Evolutionary conservation across 257 asterid species (phyloP), one percentile per base, ranked within the genome.

Genomic region (Leptodermis oblonga): DNA sequence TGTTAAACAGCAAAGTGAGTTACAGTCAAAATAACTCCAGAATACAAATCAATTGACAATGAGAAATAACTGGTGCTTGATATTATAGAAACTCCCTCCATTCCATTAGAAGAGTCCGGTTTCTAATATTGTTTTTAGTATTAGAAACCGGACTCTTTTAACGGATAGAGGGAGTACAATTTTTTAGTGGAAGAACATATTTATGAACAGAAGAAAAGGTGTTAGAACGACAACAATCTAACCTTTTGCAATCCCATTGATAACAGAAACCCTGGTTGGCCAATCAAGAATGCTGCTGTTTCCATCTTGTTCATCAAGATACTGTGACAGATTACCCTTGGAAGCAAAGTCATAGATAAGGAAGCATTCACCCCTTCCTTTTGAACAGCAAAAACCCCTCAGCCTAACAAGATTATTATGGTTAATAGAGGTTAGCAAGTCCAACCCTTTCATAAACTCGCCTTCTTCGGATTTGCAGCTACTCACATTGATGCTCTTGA

Each of bases 211-310:
- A 37, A 36, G 36, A 52, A 22, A 8, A 25, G 31, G 33, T 53
- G 60, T 53, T 53, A 23, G 33, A 31, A 23, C 7, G 64, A 43
- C 7, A 0, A 59, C 23, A 52, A 72, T 81, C 75, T 41, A 72
- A 94, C 99, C 99, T 87, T 81, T 84, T 36, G 99, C 97, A 70
- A 94, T 91, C 25, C 97, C 97, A 42, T 46, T 84, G 86, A 94
- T 86, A 43, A 94, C 78, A 17, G 87, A 83, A 75, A 85, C 83
- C 66, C 97, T 85, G 0, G 86, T 86, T 0, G 86, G 74, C 99
- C 99, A 94, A 74, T 89, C 92, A 72, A 94, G 97, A 71, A 79
- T n/a, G 13, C 11, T 37, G 42, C 65, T 45, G 46, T 76, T 70
- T 49, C 68, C 84, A 58, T 74, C 88, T 22, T 73, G 87, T 10